Evolutionary conservation across 768 basidiomycete genomes (phyloP), one percentile per base, ranked within the genome.

Genomic region (Pulveroboletus ravenelii): DNA sequence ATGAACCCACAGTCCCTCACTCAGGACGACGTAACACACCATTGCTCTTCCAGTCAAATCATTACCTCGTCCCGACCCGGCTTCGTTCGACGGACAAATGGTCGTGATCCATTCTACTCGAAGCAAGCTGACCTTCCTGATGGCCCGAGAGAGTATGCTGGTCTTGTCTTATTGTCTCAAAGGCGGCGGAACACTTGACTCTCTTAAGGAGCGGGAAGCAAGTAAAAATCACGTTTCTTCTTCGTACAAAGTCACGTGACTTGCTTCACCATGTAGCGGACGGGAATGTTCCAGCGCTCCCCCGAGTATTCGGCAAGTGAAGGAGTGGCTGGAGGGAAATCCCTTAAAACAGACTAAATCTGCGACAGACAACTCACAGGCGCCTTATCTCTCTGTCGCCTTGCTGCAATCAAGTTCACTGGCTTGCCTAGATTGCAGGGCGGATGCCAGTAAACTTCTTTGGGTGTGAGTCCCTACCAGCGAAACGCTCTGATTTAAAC

Each of bases 281-380:
- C 94, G 91, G 93, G 91, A 93, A 58, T 94, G 85, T 68, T 84
- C 82, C 0, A 73, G 79, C 45, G 62, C 64, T 48, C 89, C 93
- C 1, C 91, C 91, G 0, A 81, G 78, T 50, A 63, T 72, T 20
- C 74, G 68, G 55, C 73, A 82, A 61, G 74, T 79, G 3, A 75
- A 73, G 38, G 66, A 64, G 39, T 89, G 85, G 81, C 62, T 89
- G 41, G 59, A 61, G 45, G 60, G 57, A 58, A 62, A 59, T 27
- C 51, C 61, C 30, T 40, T 49, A n/a, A 52, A 17, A 31, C 29
- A 41, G 25, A 53, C 39, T 25, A 61, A 57, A 43, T 59, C 55
- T 41, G 54, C 37, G 36, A 65, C 60, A 40, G 58, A 61, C 17
- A 70, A 67, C 38, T 85, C 84, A 31, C 85, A 87, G 74, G 85